Evolutionary conservation across 2,329 filamentous ascomycete species (phyloP).

Genomic region (Lithohypha guttulata): DNA sequence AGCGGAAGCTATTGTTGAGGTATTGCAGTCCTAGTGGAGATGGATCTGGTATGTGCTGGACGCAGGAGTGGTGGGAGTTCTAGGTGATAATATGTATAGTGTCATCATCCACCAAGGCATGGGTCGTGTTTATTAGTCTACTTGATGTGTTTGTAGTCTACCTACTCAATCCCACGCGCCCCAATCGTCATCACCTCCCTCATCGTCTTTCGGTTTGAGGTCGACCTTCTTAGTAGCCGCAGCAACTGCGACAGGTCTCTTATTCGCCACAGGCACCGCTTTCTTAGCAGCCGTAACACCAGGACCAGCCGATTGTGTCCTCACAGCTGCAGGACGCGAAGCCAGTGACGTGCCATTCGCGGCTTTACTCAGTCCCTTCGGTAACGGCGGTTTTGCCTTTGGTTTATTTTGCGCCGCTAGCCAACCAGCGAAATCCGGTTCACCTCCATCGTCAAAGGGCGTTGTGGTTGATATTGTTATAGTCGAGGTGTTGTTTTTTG

Average conservation of each 20-base stretch:
- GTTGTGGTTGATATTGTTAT: slow-evolving; percentile 27
- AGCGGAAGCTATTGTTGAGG: slow-evolving; percentile 16
- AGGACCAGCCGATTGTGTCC: slow-evolving; percentile 29
- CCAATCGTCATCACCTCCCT: slow-evolving; percentile 36
- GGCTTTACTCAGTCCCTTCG: slow-evolving; percentile 70
- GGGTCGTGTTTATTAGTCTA: background rate
- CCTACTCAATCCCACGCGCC: slow-evolving; percentile 36
- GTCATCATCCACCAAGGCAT: background rate
- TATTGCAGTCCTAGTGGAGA: slow-evolving; percentile 17
- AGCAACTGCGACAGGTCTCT: slow-evolving; percentile 26
- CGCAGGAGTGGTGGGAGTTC: slow-evolving; percentile 18
- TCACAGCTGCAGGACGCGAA: slow-evolving; percentile 26
- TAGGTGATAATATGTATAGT: too few relatives aligned
- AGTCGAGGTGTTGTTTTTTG: too few relatives aligned
- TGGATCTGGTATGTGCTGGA: slow-evolving; percentile 18
- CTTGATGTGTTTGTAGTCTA: background rate
- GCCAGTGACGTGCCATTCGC: slow-evolving; percentile 27
- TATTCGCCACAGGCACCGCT: slow-evolving; percentile 30
- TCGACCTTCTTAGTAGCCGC: slow-evolving; percentile 49
- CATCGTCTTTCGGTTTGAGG: slow-evolving; percentile 45
- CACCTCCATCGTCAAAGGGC: slow-evolving; percentile 65
- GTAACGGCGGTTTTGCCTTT: slow-evolving; percentile 62
- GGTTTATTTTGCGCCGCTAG: slow-evolving; percentile 71
- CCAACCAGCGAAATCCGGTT: slow-evolving; percentile 95
- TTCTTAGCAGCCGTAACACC: slow-evolving; percentile 24